Percentiles rank a stretch among this genome's conserved stretches.
phyloP scores from a whole-genome alignment of 768 basidiomycete genomes.

The Boletus coccyginus region DNA sequence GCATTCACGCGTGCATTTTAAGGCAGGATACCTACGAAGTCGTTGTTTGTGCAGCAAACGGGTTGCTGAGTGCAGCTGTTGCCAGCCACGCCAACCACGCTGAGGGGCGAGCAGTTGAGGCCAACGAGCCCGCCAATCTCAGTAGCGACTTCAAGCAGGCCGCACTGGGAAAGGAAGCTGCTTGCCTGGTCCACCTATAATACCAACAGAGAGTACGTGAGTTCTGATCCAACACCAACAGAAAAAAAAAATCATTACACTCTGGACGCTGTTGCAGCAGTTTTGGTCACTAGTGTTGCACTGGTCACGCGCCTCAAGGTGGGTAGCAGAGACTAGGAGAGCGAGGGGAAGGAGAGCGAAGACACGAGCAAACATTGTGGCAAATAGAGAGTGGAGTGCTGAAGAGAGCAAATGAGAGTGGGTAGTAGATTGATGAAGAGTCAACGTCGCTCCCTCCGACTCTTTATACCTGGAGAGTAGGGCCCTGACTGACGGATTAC shows the following conservation, averaged over 20 bases:
- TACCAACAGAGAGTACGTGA: neutral
- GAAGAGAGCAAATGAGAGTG: neutral
- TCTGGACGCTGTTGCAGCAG: constrained; percentile 14
- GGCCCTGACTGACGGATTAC: constrained; percentile 5
- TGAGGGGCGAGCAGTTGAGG: neutral
- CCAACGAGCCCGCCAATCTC: neutral
- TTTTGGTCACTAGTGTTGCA: constrained; percentile 4
- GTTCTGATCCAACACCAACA: fast-evolving
- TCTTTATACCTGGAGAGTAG: constrained; percentile 15
- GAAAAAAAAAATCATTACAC: neutral
- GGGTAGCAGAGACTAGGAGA: constrained; percentile 9
- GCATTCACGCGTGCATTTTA: no score
- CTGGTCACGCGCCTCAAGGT: constrained; percentile 2
- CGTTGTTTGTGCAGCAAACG: neutral
- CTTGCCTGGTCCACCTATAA: neutral
- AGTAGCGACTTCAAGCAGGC: neutral
- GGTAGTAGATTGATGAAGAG: neutral
- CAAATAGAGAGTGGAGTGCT: neutral
- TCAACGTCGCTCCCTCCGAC: neutral
- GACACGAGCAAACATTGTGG: constrained; percentile 17
- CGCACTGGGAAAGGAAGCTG: fast-evolving
- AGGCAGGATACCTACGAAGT: neutral
- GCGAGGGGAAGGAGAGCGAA: constrained; percentile 17
- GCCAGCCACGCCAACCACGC: neutral
- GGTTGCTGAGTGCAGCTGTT: neutral